Percentiles rank a stretch among this genome's conserved stretches.
Conservation (phyloP, 306 rosid species). For the Carpinus fangiana region DNA sequence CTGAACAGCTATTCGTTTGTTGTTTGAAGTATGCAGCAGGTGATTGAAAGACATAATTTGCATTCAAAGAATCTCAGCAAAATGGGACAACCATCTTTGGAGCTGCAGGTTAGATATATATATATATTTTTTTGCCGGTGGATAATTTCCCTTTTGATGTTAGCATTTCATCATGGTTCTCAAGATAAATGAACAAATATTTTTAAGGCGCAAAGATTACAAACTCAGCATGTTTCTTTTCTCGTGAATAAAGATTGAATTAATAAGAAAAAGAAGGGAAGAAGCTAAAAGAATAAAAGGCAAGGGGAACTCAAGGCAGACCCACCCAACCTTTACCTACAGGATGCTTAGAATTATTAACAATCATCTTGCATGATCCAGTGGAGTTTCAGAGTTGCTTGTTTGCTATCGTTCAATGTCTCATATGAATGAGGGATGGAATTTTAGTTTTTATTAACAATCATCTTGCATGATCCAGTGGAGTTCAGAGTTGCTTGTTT, state of each 20-base stretch:
- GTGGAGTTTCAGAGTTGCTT: no score
- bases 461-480: no score
- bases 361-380: no score
- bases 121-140: no score
- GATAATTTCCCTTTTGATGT: neutral
- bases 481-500: no score
- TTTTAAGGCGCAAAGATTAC: neutral
- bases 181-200: neutral
- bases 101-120: constrained; percentile 34
- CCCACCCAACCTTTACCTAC: no score
- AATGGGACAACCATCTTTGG: constrained; percentile 21
- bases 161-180: no score
- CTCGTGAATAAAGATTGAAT: no score
- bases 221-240: neutral
- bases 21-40: constrained; percentile 29
- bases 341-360: no score
- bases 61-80: constrained; percentile 16
- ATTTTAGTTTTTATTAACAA: no score
- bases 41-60: constrained; percentile 21
- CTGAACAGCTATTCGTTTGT: neutral
- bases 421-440: no score
- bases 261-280: neutral
- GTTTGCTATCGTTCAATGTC: no score
- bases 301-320: neutral
- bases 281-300: neutral